Conservation (phyloP, 2,329 filamentous ascomycete genomes). For the Clathrospora elynae region DNA sequence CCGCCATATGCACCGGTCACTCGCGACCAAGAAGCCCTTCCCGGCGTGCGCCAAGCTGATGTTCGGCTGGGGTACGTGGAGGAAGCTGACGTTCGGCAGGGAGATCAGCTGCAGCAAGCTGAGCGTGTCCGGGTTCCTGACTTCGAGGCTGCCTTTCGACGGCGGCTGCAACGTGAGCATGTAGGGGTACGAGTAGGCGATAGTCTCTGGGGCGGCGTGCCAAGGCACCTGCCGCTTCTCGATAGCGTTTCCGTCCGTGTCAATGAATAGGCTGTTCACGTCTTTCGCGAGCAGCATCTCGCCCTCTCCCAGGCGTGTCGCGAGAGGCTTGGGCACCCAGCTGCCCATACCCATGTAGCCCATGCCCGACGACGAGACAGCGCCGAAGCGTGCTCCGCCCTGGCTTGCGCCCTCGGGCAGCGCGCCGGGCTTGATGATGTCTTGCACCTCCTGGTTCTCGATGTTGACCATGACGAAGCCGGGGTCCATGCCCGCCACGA, state of each 20-base stretch:
- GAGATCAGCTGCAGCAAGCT: slow-evolving; percentile 85
- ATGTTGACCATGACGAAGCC: slow-evolving; percentile 91
- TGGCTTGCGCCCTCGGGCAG: slow-evolving; percentile 68
- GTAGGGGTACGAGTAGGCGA: slow-evolving; percentile 97
- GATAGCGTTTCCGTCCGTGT: slow-evolving; percentile 78
- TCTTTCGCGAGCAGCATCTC: slow-evolving; percentile 96
- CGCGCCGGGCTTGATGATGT: slow-evolving; percentile 77
- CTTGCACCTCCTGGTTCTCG: slow-evolving; percentile 71
- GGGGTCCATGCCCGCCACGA: slow-evolving; percentile 88
- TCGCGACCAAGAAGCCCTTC: slow-evolving; percentile 92
- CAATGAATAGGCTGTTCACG: slow-evolving; percentile 91
- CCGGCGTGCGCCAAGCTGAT: slow-evolving; percentile 94
- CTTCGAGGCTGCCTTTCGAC: slow-evolving; percentile 82
- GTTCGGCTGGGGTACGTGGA: slow-evolving; percentile 91
- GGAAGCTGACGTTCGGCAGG: slow-evolving; percentile 77
- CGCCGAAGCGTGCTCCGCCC: slow-evolving; percentile 77
- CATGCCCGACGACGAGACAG: slow-evolving; percentile 84
- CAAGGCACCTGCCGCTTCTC: slow-evolving; percentile 91
- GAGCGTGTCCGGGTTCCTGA: slow-evolving; percentile 89
- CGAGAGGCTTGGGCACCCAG: slow-evolving; percentile 88
- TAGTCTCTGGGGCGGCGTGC: slow-evolving; percentile 82
- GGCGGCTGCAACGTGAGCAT: slow-evolving; percentile 84
- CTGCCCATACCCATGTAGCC: slow-evolving; percentile 94
- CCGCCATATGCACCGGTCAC: slow-evolving; percentile 90
- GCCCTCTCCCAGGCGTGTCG: slow-evolving; percentile 78